Base-by-base conservation (phyloP, 306 rosid genomes). In the Canavalia ensiformis region DNA sequence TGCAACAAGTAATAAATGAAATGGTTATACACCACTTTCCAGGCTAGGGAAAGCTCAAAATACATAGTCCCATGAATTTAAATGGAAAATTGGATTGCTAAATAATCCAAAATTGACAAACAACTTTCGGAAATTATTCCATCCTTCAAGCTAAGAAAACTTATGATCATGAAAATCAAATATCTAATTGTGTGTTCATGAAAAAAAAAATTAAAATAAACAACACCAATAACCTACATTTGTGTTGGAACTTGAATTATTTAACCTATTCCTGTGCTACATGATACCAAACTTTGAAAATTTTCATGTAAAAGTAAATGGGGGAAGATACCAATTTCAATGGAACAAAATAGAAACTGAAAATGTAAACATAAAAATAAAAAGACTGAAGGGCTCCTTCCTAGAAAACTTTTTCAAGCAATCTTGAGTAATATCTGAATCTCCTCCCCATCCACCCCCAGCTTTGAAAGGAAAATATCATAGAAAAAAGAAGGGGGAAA, bases 211-310 rank as follows among this genome's bases (percentile, higher is more conserved):
- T 29, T 29, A 3, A 47, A 69, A 79, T 78, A 76, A 54, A 67
- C 80, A 90, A 67, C 86, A 82, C 81, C 78, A 60, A 54, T 37
- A 69, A 84, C 82, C 92, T 92, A 86, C 86, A 84, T 67, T 81
- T 79, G 84, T 83, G 84, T 87, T 88, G 89, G 82, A 64, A 81
- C 82, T 88, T 87, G 66, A 83, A 86, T 93, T 93, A 93, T 91
- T 88, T 80, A 85, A 82, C 75, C 90, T 90, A 86, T 88, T 84
- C 82, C 86, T 91, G 87, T 78, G 87, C 91, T 91, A 88, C 89
- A 87, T 56, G 83, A 88, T 76, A 87, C 75, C 88, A 87, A 76
- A 82, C 73, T 85, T 80, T 79, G 77, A 79, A 87, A 84, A 72
- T 75, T 87, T 81, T 87, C 89, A 79, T 87, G 89, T 87, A 85